Base-by-base conservation (phyloP, 2,329 filamentous ascomycete genomes). In the Plenodomus tracheiphilus region DNA sequence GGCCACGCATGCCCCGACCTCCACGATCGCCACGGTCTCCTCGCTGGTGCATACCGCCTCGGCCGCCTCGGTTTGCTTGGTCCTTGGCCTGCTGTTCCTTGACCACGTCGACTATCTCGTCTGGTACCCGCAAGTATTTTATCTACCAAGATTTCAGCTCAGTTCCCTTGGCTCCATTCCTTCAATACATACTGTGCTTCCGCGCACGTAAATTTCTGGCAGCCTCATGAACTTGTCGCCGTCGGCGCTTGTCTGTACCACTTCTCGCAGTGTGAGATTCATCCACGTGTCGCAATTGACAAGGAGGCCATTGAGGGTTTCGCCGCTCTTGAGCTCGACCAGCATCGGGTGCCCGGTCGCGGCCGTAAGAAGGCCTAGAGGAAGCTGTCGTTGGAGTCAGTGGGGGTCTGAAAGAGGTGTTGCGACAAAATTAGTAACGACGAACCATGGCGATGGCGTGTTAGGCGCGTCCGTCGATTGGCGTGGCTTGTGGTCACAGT, bases 221-320 rank as follows among this genome's bases (percentile, higher is more conserved):
- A 99, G 78, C 68, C 91, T 83, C 74, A 91, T 88, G 75, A 99
- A 99, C 70, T 89, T 92, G 75, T 97, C 92, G 55, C 91, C 94
- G 68, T 97, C 93, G 19, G 93, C 86, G 70, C 88, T 96, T 16
- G 94, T 97, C 76, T 97, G 93, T 30, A 97, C 90, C 18, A 99
- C 95, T 74, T 97, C 94, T 75, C 94, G 96, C 60, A 99, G 77
- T 2, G 93, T 97, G 63, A 99, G 79, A 77, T 99, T 99, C 94
- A 99, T 99, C 91, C 94, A 99, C 41, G 93, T 99, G 74, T 99
- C 94, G 85, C 93, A 99, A 74, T 88, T 91, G 73, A 97, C 88
- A 51, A 99, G 81, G 70, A 97, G 91, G 56, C 94, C 94, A 77
- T 97, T 99, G 53, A 99, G 83, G 0, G 94, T 97, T 76, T 99